phyloP scores from a whole-genome alignment of 2,329 filamentous ascomycete species.

The Aureobasidium sp. region DNA sequence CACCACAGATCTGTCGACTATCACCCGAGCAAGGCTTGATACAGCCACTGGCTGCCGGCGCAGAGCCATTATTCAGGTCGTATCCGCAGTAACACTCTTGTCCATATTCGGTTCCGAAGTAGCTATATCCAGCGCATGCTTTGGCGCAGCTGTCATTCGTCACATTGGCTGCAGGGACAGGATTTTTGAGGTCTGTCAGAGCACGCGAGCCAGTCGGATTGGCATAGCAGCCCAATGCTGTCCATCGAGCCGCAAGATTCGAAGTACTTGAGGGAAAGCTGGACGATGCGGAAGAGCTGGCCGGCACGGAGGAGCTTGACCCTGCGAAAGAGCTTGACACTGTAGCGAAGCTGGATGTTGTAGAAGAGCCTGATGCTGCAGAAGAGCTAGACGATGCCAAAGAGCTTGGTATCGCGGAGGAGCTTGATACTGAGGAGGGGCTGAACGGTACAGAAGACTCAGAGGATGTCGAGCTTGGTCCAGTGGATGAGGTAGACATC shows the following conservation, averaged over 20 bases:
- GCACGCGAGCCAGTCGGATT: slow-evolving; percentile 27
- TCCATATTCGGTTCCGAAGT: slow-evolving; percentile 36
- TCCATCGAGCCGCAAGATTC: not conserved
- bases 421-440: too few relatives aligned
- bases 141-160: slow-evolving; percentile 34
- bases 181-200: slow-evolving; percentile 21
- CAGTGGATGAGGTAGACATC: too few relatives aligned
- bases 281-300: too few relatives aligned
- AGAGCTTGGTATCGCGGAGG: too few relatives aligned
- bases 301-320: too few relatives aligned
- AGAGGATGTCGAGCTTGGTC: too few relatives aligned
- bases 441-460: too few relatives aligned
- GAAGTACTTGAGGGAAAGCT: slow-evolving; percentile 19
- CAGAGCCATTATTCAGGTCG: not conserved
- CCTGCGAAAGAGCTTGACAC: too few relatives aligned
- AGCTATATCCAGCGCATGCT: slow-evolving; percentile 29
- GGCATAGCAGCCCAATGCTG: slow-evolving; percentile 31
- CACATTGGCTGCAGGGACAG: slow-evolving; percentile 27
- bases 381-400: too few relatives aligned
- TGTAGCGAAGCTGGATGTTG: too few relatives aligned
- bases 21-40: slow-evolving; percentile 27
- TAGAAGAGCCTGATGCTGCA: too few relatives aligned
- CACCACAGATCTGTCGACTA: slow-evolving; percentile 27
- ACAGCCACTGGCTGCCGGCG: slow-evolving; percentile 18
- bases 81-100: slow-evolving; percentile 27